Base-by-base conservation (phyloP, 257 asterid genomes). In the Solanum paucissectum region DNA sequence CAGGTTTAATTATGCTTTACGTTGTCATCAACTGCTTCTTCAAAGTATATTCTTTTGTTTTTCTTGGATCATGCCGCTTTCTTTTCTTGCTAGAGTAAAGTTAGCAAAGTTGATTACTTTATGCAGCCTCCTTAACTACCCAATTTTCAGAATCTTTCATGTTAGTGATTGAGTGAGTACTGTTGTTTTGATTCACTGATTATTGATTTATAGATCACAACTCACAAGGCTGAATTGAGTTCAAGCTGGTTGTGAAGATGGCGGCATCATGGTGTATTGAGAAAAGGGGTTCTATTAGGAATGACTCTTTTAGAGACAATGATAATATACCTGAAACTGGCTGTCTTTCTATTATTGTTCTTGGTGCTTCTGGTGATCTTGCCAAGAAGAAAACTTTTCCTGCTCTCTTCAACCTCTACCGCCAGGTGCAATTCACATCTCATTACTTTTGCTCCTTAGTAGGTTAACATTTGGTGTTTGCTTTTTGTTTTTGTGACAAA, bases 361-460 rank as follows among this genome's bases (percentile, higher is more conserved):
- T 97, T 36, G 99, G 99, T 73, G 99, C 99, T 86, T 97, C 99
- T 7, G 99, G 99, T 89, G 99, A 97, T 96, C 99, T 97, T 91
- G 99, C 99, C 88, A 97, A 97, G 91, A 97, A 96, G 92, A 97
- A 97, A 93, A 97, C 99, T 42, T 97, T 97, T 88, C 99, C 99
- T 36, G 99, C 99, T 5, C 99, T 96, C 77, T 96, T 92, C 88
- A 96, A 97, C 92, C 98, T 97, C 89, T 97, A 94, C 58, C 97
- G 97, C 0, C 99, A 96, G 99, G 99, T 97, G 82, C 27, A 29
- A 10, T 76, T 73, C 40, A 12, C 1, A 38, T 81, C 29, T 46
- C 23, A 75, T 38, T 25, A 14, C 84, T 86, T 46, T 71, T 71
- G 10, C n/a, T 85, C 68, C 9, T 11, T 44, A 27, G 9, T 13